Conservation (phyloP, 805 yeast species). For the Saccharomycopsis vini region DNA sequence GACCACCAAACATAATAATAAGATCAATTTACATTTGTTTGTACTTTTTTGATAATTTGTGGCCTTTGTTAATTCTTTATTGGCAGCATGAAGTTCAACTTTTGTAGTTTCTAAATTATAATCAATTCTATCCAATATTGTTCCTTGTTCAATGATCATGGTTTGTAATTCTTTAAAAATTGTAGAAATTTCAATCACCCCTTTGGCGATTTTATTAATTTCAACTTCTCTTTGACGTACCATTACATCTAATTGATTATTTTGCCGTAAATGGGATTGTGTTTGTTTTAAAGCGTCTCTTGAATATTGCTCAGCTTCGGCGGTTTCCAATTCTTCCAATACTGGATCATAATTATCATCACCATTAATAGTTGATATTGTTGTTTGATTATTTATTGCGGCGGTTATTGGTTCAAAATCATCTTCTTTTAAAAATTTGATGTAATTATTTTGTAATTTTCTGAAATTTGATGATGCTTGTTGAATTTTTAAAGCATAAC, state of each 20-base stretch:
- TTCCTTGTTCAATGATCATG: conserved; percentile 91
- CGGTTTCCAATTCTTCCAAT: conserved; percentile 28
- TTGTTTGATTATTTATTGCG: conserved; percentile 21
- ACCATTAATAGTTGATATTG: not conserved
- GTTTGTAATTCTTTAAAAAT: conserved; percentile 90
- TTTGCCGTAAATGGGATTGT: conserved; percentile 28
- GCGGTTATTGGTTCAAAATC: conserved; percentile 41
- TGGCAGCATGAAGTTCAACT: conserved; percentile 66
- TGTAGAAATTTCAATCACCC: conserved; percentile 86
- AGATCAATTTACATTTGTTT: conserved; percentile 81
- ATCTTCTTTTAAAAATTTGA: conserved; percentile 75
- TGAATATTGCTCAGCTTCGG: conserved; percentile 42
- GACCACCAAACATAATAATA: conserved; percentile 63
- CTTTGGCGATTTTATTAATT: conserved; percentile 84
- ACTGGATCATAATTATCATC: conserved; percentile 22
- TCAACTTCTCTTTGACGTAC: conserved; percentile 71
- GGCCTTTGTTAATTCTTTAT: conserved; percentile 68
- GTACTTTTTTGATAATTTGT: conserved; percentile 77
- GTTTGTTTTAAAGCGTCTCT: conserved; percentile 44
- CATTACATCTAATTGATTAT: conserved; percentile 20
- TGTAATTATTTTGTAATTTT: conserved; percentile 80
- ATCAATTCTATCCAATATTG: conserved; percentile 86
- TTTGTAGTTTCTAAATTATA: conserved; percentile 81
- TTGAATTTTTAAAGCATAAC: conserved; percentile 80
- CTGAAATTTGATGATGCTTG: conserved; percentile 68